Percentiles rank a stretch among this genome's conserved stretches.
These are phyloP conservation scores for Olyra latifolia DNA, from an alignment of 176 grass and related monocot genomes.

Conservation along the genomic window DNA sequence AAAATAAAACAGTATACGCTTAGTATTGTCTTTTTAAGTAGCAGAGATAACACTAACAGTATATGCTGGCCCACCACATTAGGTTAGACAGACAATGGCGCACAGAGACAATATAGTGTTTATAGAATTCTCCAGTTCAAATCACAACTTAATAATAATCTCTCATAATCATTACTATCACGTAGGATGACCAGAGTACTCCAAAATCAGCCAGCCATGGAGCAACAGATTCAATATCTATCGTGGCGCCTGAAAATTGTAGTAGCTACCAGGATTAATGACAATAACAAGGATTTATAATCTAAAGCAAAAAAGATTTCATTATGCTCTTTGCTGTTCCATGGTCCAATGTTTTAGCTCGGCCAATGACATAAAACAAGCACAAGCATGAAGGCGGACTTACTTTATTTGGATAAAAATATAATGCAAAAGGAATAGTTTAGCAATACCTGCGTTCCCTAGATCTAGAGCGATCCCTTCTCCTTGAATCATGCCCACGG, in stretches of 20 bases:
- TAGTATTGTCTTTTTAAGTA: too few relatives aligned
- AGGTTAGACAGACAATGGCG: not conserved
- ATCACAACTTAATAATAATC: not conserved
- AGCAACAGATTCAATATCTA: slow-evolving; percentile 36
- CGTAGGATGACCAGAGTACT: slow-evolving; percentile 4
- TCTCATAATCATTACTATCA: slow-evolving; percentile 13
- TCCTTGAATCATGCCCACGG: slow-evolving; percentile 66
- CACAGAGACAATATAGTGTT: not conserved
- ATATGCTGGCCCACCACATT: not conserved
- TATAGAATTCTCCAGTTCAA: slow-evolving; percentile 1
- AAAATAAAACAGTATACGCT: too few relatives aligned
- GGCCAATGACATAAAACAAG: not conserved
- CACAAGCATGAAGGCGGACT: not conserved
- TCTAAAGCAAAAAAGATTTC: not conserved
- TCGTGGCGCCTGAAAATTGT: slow-evolving; percentile 42
- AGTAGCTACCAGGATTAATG: not conserved
- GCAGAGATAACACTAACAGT: slow-evolving; percentile 18
- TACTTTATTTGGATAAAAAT: not conserved
- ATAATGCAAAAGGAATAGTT: slow-evolving; percentile 1
- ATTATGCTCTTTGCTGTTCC: not conserved
- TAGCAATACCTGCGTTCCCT: slow-evolving; percentile 73
- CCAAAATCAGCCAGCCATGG: slow-evolving; percentile 7
- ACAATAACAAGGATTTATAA: not conserved
- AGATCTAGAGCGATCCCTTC: slow-evolving; percentile 75
- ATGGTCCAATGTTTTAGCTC: not conserved